Percentiles rank a stretch among this genome's conserved stretches.
Conservation (phyloP, 768 basidiomycete species). For the Podaxis sp. region DNA sequence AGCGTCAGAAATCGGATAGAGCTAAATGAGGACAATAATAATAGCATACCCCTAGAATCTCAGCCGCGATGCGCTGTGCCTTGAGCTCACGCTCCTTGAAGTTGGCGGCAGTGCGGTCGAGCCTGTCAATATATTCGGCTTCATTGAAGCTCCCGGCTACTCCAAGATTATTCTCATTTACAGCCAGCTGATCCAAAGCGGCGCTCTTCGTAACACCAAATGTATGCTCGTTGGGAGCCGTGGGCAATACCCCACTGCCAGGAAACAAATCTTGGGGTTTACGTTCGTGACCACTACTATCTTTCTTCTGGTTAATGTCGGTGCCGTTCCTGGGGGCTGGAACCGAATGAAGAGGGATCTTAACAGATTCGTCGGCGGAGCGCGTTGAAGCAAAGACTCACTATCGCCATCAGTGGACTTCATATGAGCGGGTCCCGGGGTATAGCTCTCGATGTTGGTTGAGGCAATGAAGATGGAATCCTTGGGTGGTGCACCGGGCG, state of each 20-base stretch:
- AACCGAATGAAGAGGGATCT: too few relatives aligned
- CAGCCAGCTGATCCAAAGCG: too few relatives aligned
- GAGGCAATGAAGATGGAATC: slow-evolving; percentile 70
- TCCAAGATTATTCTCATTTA: too few relatives aligned
- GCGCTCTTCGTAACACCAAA: too few relatives aligned
- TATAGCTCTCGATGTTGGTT: slow-evolving; percentile 71
- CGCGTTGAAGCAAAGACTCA: slow-evolving; percentile 35
- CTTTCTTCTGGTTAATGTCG: too few relatives aligned
- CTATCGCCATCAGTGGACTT: slow-evolving; percentile 70
- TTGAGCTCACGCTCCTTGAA: slow-evolving; percentile 86
- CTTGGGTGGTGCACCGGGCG: slow-evolving; percentile 66
- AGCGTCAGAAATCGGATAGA: slow-evolving; percentile 11
- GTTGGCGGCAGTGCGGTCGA: slow-evolving; percentile 81
- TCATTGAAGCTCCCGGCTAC: too few relatives aligned
- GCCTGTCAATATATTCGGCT: slow-evolving; percentile 86
- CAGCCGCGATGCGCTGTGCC: slow-evolving; percentile 86
- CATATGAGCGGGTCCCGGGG: slow-evolving; percentile 72
- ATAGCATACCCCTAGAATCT: slow-evolving; percentile 78
- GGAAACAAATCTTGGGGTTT: too few relatives aligned
- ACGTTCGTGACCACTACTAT: too few relatives aligned
- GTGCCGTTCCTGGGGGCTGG: too few relatives aligned
- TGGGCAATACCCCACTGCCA: too few relatives aligned
- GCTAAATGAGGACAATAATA: slow-evolving; percentile 5
- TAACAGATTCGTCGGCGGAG: slow-evolving; percentile 12
- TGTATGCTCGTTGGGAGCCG: too few relatives aligned